phyloP scores from a whole-genome alignment of 1,284 basidiomycete species.

The Grifola frondosa region DNA sequence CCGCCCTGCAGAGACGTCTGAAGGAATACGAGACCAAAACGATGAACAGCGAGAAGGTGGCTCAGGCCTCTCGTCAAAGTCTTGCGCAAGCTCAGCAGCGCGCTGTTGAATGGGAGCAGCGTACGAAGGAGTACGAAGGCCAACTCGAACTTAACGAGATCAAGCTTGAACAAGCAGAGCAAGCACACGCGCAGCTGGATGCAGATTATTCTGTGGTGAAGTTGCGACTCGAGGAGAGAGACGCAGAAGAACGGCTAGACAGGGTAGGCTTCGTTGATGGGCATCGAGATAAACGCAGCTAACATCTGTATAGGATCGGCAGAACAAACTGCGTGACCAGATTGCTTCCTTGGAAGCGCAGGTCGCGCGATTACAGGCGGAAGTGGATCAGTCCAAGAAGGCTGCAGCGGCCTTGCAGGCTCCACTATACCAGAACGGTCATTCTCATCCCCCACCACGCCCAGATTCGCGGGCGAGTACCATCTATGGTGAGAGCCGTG shows the following conservation, averaged over 20 bases:
- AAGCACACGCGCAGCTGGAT: constrained; percentile 62
- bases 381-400: constrained; percentile 54
- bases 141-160: constrained; percentile 58
- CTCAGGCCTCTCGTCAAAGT: constrained; percentile 57
- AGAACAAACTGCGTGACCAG: constrained; percentile 66
- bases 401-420: constrained; percentile 27
- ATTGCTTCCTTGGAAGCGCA: constrained; percentile 63
- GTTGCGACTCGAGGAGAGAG: constrained; percentile 71
- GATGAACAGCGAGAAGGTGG: constrained; percentile 58
- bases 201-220: constrained; percentile 64
- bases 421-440: constrained; percentile 25
- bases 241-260: constrained; percentile 62
- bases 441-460: constrained; percentile 46
- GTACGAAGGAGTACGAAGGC: constrained; percentile 66
- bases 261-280: constrained; percentile 45
- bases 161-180: constrained; percentile 64
- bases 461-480: constrained; percentile 73
- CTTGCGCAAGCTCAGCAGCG: constrained; percentile 73
- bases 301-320: constrained; percentile 57
- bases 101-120: constrained; percentile 74
- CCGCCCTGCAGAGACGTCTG: constrained; percentile 63
- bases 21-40: constrained; percentile 69
- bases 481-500: constrained; percentile 43
- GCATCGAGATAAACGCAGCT: neutral
- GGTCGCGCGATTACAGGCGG: constrained; percentile 54